Evolutionary conservation across 352 stramenopile genomes (phyloP).

Genomic region (Phytophthora citricola): DNA sequence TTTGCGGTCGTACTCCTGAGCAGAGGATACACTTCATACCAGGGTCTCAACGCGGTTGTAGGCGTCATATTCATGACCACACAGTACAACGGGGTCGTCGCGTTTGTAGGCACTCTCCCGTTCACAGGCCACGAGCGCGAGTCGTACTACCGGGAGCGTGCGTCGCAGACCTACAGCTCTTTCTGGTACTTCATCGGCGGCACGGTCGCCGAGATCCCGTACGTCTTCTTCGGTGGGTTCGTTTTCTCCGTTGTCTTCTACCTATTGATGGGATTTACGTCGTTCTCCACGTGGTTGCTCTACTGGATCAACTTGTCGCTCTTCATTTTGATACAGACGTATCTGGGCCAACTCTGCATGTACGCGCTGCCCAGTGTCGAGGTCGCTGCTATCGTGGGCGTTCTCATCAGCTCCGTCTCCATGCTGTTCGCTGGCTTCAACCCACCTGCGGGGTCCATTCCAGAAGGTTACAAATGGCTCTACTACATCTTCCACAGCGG

Average conservation of each 20-base stretch:
- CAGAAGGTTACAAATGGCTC: constrained; percentile 23
- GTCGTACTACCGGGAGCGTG: constrained; percentile 72
- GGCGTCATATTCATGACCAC: constrained; percentile 76
- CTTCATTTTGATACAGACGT: constrained; percentile 22
- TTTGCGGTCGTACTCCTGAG: constrained; percentile 11
- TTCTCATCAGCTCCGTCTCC: constrained; percentile 54
- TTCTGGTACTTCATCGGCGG: constrained; percentile 67
- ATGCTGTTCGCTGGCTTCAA: constrained; percentile 67
- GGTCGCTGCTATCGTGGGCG: constrained; percentile 26
- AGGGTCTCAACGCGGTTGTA: constrained; percentile 41
- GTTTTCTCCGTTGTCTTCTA: constrained; percentile 21
- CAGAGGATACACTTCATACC: constrained; percentile 25
- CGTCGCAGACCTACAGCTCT: constrained; percentile 79
- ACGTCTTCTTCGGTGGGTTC: constrained; percentile 21
- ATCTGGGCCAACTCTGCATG: constrained; percentile 9
- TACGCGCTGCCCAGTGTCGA: constrained; percentile 21
- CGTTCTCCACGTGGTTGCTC: constrained; percentile 19
- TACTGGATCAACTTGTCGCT: constrained; percentile 34
- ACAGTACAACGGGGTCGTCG: constrained; percentile 70
- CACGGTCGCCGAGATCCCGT: constrained; percentile 66
- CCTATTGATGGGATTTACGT: constrained; percentile 38
- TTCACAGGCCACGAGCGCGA: constrained; percentile 74
- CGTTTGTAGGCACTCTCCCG: constrained; percentile 65
- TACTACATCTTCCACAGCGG: constrained; percentile 23
- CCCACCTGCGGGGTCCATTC: constrained; percentile 40